phyloP scores from a whole-genome alignment of 345 rosid genomes.

The Salix dunnii region DNA sequence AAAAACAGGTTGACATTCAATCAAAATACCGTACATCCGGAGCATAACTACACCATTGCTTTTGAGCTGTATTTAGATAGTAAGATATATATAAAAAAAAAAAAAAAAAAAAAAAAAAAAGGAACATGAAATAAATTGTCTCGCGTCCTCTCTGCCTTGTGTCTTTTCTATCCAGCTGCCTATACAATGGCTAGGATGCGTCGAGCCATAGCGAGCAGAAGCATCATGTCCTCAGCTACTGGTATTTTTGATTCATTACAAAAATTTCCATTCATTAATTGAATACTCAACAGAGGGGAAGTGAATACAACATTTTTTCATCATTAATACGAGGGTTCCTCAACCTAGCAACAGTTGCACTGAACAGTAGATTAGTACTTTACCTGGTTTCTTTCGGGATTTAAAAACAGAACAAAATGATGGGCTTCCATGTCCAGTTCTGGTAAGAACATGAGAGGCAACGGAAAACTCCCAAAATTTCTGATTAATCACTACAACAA shows the following conservation, averaged over 20 bases:
- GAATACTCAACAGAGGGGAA: neutral
- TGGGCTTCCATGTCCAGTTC: slow-evolving; percentile 5
- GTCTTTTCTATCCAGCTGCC: too few relatives aligned
- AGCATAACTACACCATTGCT: too few relatives aligned
- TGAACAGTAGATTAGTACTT: neutral
- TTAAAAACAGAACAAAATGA: slow-evolving; percentile 12
- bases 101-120: too few relatives aligned
- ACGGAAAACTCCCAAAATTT: neutral
- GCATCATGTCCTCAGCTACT: neutral
- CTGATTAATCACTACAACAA: slow-evolving; percentile 1
- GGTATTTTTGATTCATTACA: neutral
- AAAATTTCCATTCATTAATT: neutral
- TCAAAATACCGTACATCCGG: too few relatives aligned
- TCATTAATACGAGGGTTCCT: slow-evolving; percentile 4
- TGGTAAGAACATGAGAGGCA: slow-evolving; percentile 7
- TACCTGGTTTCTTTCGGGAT: neutral
- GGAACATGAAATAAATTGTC: too few relatives aligned
- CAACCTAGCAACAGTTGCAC: slow-evolving; percentile 14
- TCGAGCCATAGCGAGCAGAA: too few relatives aligned
- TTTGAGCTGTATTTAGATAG: too few relatives aligned
- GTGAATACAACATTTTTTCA: neutral
- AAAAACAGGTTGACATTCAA: too few relatives aligned
- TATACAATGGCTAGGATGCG: too few relatives aligned
- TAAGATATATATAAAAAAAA: too few relatives aligned
- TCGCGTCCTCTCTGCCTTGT: too few relatives aligned